These are phyloP conservation scores for Trypanosoma cruzi DNA, from an alignment of 208 protist genomes.

Conservation along the genomic window DNA sequence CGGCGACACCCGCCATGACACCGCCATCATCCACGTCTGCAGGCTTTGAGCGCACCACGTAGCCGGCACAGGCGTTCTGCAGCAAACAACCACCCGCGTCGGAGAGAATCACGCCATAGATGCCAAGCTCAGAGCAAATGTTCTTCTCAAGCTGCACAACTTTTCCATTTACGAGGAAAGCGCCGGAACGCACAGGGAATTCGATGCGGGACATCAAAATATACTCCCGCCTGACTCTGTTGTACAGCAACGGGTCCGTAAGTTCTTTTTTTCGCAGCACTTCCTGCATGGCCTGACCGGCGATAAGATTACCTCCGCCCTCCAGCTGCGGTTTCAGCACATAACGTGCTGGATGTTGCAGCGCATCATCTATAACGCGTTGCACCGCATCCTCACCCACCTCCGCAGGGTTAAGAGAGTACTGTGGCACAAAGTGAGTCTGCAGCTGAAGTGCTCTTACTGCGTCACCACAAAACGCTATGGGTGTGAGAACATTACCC, in stretches of 20 bases:
- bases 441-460: constrained; percentile 45
- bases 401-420: constrained; percentile 83
- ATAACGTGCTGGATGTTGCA: constrained; percentile 71
- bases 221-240: constrained; percentile 75
- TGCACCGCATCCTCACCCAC: constrained; percentile 40
- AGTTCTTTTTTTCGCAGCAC: constrained; percentile 38
- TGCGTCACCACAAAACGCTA: constrained; percentile 60
- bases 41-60: constrained; percentile 92
- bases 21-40: constrained; percentile 92
- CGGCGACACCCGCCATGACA: constrained; percentile 93
- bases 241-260: constrained; percentile 31
- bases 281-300: constrained; percentile 66
- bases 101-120: constrained; percentile 81
- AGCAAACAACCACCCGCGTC: constrained; percentile 26
- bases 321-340: constrained; percentile 97
- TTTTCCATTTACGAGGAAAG: constrained; percentile 58
- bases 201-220: constrained; percentile 93
- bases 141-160: constrained; percentile 56
- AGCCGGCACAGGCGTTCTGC: constrained; percentile 77
- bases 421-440: constrained; percentile 86
- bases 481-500: constrained; percentile 56
- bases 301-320: constrained; percentile 94
- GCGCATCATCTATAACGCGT: constrained; percentile 64
- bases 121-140: constrained; percentile 88
- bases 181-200: constrained; percentile 47